Base-by-base conservation (phyloP, 768 basidiomycete species). In the Vishniacozyma victoriae region DNA sequence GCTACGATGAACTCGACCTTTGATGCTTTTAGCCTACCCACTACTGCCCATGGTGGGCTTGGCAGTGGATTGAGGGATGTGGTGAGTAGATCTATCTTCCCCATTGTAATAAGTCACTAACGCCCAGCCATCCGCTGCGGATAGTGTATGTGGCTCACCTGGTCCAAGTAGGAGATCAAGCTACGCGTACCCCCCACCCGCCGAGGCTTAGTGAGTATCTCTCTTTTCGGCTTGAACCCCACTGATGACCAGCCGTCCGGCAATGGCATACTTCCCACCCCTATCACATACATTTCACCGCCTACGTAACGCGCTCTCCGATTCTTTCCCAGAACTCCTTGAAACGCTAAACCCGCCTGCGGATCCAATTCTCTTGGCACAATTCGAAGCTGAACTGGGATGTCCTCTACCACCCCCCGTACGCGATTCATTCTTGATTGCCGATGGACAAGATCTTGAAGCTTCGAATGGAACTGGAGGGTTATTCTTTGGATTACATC, bases 271-370 rank as follows among this genome's bases (percentile, higher is more conserved):
- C 42, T 90, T 87, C 69, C 90, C 92, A 2, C 82, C 88, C 22
- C 75, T 95, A n/a, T 71, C 79, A 15, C 78, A 78, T 40, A 89
- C 90, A 1, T 95, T 91, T 87, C 76, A 78, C 55, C 83, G 92
- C 19, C 78, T 97, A 41, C 84, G 83, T 51, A 65, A 74, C n/a
- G 89, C 89, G 81, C 82, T 95, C 16, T 76, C 73, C 51, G 79
- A 82, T 51, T 84, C 92, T 73, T 93, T 93, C 73, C 89, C 91
- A 37, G 92, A 97, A 65, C 79, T 97, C 16, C 86, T 86, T 23
- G 92, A 97, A 71, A 95, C 92, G 7, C 84, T 97, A 57, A 93
- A 93, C 72, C 87, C 86, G 62, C 88, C 89, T 54, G 86, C 89
- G 55, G 78, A 84, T 45, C 84, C 84, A 9, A 79, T 80, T 56